Percentiles rank a stretch among this genome's conserved stretches.
Conservation (phyloP, 73 alveolate species). For the Stentor coeruleus region DNA sequence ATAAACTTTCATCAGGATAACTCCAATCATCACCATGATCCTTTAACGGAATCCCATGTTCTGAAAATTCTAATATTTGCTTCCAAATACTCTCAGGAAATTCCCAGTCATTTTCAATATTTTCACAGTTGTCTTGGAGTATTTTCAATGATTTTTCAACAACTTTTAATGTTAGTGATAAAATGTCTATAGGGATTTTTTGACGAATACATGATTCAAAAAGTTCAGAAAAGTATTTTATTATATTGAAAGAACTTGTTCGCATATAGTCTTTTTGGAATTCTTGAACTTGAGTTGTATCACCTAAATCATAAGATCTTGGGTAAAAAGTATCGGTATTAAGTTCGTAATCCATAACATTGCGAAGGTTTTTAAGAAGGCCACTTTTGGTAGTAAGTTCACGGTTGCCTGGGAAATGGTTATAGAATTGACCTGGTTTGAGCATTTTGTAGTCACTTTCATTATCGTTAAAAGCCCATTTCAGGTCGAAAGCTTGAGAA, state of each 20-base stretch:
- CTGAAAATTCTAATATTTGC: constrained; percentile 24
- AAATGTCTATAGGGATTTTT: constrained; percentile 17
- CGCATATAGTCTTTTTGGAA: constrained; percentile 61
- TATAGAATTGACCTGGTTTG: constrained; percentile 50
- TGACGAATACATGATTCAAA: too few relatives aligned
- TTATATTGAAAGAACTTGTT: constrained; percentile 41
- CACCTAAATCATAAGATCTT: constrained; percentile 68
- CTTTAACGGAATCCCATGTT: constrained; percentile 13
- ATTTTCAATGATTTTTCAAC: constrained; percentile 21
- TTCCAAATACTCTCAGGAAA: not conserved
- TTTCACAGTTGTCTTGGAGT: constrained; percentile 31
- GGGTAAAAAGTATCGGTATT: constrained; percentile 59
- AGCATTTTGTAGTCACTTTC: constrained; percentile 49
- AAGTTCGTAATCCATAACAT: constrained; percentile 34
- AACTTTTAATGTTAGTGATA: not conserved
- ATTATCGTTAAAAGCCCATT: constrained; percentile 62
- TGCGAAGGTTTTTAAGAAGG: constrained; percentile 48
- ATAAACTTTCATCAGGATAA: constrained; percentile 18
- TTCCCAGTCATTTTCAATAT: constrained; percentile 26
- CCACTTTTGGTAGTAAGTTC: constrained; percentile 70
- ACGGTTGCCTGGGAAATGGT: constrained; percentile 63
- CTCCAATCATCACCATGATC: not conserved
- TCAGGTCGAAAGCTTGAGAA: constrained; percentile 51
- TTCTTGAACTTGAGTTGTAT: constrained; percentile 49
- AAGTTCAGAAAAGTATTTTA: constrained; percentile 35